phyloP scores from a whole-genome alignment of 2,329 filamentous ascomycete species.

The Cladosporium sp. region DNA sequence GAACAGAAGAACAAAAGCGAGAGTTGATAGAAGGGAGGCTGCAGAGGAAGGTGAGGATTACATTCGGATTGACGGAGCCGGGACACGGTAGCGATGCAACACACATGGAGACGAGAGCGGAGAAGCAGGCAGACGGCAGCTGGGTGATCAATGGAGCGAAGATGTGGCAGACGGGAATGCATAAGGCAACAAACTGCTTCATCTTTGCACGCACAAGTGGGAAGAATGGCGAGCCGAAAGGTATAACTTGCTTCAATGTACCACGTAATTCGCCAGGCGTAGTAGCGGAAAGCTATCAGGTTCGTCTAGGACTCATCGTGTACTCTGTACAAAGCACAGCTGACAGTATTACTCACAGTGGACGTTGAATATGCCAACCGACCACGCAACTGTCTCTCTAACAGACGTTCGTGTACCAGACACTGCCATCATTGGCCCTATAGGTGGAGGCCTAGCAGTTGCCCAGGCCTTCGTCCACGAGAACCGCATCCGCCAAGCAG shows the following conservation, averaged over 20 bases:
- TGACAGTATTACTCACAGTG: slow-evolving; percentile 32
- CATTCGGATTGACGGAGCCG: slow-evolving; percentile 61
- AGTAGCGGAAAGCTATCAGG: slow-evolving; percentile 53
- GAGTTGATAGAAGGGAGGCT: slow-evolving; percentile 52
- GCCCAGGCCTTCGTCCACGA: slow-evolving; percentile 64
- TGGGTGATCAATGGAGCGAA: slow-evolving; percentile 57
- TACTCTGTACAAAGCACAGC: not conserved
- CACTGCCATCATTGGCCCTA: slow-evolving; percentile 48
- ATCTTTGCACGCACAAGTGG: slow-evolving; percentile 58
- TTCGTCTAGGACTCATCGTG: not conserved
- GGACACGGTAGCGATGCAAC: slow-evolving; percentile 61
- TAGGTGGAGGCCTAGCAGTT: slow-evolving; percentile 54
- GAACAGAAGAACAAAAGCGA: slow-evolving; percentile 50
- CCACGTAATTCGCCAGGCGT: slow-evolving; percentile 51
- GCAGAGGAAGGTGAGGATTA: slow-evolving; percentile 51
- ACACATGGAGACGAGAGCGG: slow-evolving; percentile 55
- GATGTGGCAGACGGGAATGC: slow-evolving; percentile 64
- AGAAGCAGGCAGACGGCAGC: slow-evolving; percentile 42
- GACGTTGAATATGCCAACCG: slow-evolving; percentile 65
- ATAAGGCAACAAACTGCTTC: slow-evolving; percentile 58
- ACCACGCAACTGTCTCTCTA: slow-evolving; percentile 58
- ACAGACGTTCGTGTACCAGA: slow-evolving; percentile 55
- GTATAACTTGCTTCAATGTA: slow-evolving; percentile 60
- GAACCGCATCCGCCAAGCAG: slow-evolving; percentile 62
- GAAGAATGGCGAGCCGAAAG: slow-evolving; percentile 48